These are phyloP conservation scores for Tylopilus plumbeoviolaceoides DNA, from an alignment of 768 basidiomycete genomes.

Conservation along the genomic window DNA sequence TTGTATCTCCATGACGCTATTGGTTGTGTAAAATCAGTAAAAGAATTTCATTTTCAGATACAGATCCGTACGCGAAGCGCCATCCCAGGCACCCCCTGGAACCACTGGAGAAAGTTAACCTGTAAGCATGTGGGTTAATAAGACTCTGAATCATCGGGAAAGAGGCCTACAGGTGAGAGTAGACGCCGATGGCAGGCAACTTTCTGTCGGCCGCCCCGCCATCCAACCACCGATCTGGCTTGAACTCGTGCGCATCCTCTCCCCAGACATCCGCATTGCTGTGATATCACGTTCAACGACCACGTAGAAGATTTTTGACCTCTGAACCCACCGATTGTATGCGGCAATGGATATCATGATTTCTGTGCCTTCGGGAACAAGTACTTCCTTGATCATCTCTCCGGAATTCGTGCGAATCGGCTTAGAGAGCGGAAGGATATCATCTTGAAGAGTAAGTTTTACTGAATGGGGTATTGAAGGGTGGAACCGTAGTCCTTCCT, in stretches of 20 bases:
- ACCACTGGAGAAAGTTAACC: constrained; percentile 20
- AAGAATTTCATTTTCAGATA: background rate
- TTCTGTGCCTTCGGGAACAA: constrained; percentile 47
- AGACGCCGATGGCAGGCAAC: constrained; percentile 12
- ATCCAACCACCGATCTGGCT: constrained; percentile 9
- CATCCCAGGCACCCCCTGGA: constrained; percentile 21
- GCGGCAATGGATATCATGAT: constrained; percentile 47
- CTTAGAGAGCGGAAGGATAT: constrained; percentile 55
- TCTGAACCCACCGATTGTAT: constrained; percentile 46
- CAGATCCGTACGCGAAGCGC: constrained; percentile 24
- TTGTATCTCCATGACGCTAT: constrained; percentile 47
- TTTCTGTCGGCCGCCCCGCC: background rate
- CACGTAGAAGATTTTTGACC: background rate
- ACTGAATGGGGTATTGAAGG: constrained; percentile 48
- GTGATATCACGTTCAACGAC: background rate
- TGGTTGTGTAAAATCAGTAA: background rate
- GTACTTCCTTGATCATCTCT: constrained; percentile 38
- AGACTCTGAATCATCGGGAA: background rate
- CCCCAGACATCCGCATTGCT: constrained; percentile 23
- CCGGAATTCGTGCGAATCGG: constrained; percentile 48
- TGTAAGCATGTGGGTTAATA: background rate
- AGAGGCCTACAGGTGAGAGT: background rate
- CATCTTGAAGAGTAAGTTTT: constrained; percentile 47
- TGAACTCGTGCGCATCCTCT: constrained; percentile 21
- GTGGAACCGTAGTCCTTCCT: constrained; percentile 46